Evolutionary conservation across 2,329 filamentous ascomycete species (phyloP).

Genomic region (Nigrograna mackinnonii): DNA sequence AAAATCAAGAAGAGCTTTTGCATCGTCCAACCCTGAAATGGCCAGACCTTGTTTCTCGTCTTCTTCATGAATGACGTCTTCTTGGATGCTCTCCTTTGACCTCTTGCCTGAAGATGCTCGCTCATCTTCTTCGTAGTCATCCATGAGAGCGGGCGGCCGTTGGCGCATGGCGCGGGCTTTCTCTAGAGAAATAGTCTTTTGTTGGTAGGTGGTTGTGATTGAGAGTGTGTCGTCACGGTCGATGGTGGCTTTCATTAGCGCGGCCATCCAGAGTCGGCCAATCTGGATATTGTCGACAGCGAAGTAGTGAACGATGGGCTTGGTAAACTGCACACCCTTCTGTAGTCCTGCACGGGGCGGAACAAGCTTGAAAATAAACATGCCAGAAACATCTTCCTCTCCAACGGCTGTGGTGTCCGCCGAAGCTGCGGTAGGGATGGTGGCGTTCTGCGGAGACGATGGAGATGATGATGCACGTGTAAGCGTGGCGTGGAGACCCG

Average conservation of each 20-base stretch:
- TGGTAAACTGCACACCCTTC: constrained; percentile 94
- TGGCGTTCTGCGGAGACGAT: constrained; percentile 54
- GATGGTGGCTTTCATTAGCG: constrained; percentile 98
- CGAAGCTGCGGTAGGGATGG: constrained; percentile 43
- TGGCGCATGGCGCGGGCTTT: constrained; percentile 89
- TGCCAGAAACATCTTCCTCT: constrained; percentile 58
- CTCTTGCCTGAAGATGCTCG: constrained; percentile 22
- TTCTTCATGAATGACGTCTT: constrained; percentile 40
- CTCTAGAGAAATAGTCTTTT: constrained; percentile 90
- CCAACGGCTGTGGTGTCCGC: constrained; percentile 37
- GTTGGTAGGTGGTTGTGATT: constrained; percentile 91
- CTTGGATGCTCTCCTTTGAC: constrained; percentile 39
- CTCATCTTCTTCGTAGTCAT: constrained; percentile 43
- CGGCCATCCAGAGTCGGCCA: constrained; percentile 96
- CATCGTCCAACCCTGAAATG: constrained; percentile 40
- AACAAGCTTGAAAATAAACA: constrained; percentile 98
- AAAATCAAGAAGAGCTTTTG: constrained; percentile 36
- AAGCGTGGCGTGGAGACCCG: constrained; percentile 86
- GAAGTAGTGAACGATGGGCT: constrained; percentile 96
- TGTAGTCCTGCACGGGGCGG: constrained; percentile 86
- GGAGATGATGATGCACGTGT: constrained; percentile 80
- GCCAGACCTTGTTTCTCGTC: constrained; percentile 41
- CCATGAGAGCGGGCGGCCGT: constrained; percentile 86
- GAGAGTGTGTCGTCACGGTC: constrained; percentile 80
- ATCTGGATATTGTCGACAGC: constrained; percentile 88